These are phyloP conservation scores for Vaucheria bursata DNA, from an alignment of 352 stramenopile genomes.

Conservation along the genomic window DNA sequence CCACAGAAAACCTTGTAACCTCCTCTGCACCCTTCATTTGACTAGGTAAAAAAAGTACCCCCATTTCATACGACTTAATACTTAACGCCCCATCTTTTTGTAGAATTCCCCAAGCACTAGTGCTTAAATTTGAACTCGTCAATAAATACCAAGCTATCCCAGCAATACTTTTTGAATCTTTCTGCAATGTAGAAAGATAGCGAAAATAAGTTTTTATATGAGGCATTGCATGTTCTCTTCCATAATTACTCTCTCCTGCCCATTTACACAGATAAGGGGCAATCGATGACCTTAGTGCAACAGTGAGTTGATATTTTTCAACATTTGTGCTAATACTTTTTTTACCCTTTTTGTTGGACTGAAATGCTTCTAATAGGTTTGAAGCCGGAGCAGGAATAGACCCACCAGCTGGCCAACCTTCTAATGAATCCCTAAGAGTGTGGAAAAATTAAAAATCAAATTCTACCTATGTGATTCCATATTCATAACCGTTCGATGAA, in stretches of 20 bases:
- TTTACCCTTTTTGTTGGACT: too few relatives aligned
- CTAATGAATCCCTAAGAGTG: neutral
- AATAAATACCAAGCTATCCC: neutral
- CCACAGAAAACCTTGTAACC: neutral
- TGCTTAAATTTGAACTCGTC: neutral
- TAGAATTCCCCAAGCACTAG: neutral
- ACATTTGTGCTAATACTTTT: too few relatives aligned
- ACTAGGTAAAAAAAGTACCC: neutral
- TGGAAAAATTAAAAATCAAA: too few relatives aligned
- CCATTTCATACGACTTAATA: slow-evolving; percentile 8
- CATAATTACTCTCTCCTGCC: slow-evolving; percentile 2
- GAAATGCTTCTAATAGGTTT: neutral
- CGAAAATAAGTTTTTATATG: slow-evolving; percentile 35
- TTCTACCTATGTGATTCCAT: too few relatives aligned
- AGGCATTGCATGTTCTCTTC: slow-evolving; percentile 9
- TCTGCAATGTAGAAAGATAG: slow-evolving; percentile 9
- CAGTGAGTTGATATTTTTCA: too few relatives aligned
- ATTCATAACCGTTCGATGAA: too few relatives aligned
- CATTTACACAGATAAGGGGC: too few relatives aligned
- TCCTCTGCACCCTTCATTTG: neutral
- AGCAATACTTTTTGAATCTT: neutral
- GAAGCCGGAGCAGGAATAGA: neutral
- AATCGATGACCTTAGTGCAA: too few relatives aligned
- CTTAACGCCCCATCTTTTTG: neutral
- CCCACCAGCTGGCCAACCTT: neutral